A percentile compares a stretch with the other conserved stretches of the same genome.
Evolutionary conservation across 352 stramenopile species (phyloP).

Genomic region (Phytophthora hybrid): DNA sequence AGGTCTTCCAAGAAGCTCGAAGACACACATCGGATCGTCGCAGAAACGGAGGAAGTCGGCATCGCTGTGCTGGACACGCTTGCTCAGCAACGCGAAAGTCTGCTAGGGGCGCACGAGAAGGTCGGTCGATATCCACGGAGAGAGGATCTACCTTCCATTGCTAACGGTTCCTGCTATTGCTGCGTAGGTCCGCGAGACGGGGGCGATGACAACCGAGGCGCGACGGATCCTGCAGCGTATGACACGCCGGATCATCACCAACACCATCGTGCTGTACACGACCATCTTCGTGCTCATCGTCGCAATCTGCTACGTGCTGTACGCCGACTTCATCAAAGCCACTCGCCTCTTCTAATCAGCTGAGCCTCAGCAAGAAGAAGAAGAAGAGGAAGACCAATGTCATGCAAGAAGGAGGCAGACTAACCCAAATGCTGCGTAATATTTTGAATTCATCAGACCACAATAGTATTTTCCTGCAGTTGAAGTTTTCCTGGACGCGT

Average conservation of each 20-base stretch:
- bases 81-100: slow-evolving; percentile 70
- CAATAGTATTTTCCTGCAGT: background rate
- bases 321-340: slow-evolving; percentile 76
- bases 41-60: slow-evolving; percentile 73
- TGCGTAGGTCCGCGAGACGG: slow-evolving; percentile 74
- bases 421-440: slow-evolving; percentile 1
- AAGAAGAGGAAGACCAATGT: background rate
- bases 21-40: slow-evolving; percentile 71
- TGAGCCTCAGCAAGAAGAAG: background rate
- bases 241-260: slow-evolving; percentile 79
- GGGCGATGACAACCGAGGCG: slow-evolving; percentile 71
- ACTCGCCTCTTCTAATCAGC: slow-evolving; percentile 34
- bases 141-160: background rate
- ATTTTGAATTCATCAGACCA: slow-evolving; percentile 3
- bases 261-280: slow-evolving; percentile 84
- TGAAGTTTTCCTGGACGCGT: slow-evolving; percentile 8
- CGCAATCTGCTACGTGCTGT: slow-evolving; percentile 79
- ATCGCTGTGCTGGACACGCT: slow-evolving; percentile 80
- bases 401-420: slow-evolving; percentile 1
- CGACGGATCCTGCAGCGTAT: slow-evolving; percentile 77
- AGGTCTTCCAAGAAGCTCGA: slow-evolving; percentile 74
- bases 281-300: slow-evolving; percentile 74
- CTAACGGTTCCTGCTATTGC: slow-evolving; percentile 6
- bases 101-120: slow-evolving; percentile 77
- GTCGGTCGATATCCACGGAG: slow-evolving; percentile 25